Evolutionary conservation across 148 eudicot species (phyloP), one percentile per base, ranked within the genome.

Genomic region (Pouteria glomerata): DNA sequence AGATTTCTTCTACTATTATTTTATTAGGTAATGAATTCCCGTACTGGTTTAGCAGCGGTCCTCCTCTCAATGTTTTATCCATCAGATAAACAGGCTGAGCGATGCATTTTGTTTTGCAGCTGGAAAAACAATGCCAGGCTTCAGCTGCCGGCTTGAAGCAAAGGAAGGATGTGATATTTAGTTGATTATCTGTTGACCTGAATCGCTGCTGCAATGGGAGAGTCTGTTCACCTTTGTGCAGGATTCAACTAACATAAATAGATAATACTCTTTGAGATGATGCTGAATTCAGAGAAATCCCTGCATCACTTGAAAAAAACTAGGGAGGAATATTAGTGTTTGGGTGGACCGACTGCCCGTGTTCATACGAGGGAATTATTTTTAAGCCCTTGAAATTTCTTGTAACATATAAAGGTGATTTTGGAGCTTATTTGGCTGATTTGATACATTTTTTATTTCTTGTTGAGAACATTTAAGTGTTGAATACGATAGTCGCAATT

Each of bases 1-100:
- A 55, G 97, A 90, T 77, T 90, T 90, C 88, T 90, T 90, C 84
- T 90, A 90, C 77, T 88, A 88, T 71, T 90, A 90, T 79, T 90
- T 86, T 45, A 73, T 88, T 75, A 90, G 97, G 97, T 88, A 66
- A 52, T 41, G 8, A 26, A 60, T 41, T 47, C 59, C 44, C 27
- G 16, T 14, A 63, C 48, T 23, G 47, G 12, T 15, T 67, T 44
- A 19, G 5, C 26, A 35, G 15, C 19, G 29, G 24, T 7, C 18
- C 24, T 15, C 23, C 21, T 24, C 30, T 39, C 0, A 16, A 0
- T 29, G 12, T 21, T 51, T 57, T 7, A 42, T 16, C 15, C 12
- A 33, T n/a, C n/a, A n/a, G n/a, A 10, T 44, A 31, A 52, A 45
- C 52, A 59, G n/a, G 24, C 64, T 66, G 63, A 70, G 14, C 44